Base-by-base conservation (phyloP, 116 monocot species). In the Iris pallida region DNA sequence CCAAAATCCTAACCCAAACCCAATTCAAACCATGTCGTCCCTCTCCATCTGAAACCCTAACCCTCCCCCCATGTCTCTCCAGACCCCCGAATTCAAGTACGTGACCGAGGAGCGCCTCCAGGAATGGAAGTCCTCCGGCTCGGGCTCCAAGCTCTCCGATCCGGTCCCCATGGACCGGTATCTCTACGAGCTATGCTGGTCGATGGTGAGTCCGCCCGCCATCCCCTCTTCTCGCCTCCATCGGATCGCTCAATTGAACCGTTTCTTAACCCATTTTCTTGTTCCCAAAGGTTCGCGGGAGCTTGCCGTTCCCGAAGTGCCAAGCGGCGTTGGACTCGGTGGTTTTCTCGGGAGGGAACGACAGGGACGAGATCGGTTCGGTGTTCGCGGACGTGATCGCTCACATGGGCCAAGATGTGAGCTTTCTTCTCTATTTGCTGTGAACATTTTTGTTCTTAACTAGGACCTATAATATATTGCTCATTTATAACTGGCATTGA, bases 121-220 rank as follows among this genome's bases (percentile, higher is more conserved):
- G 30, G 86, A 96, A 73, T 96, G 95, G 95, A 91, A 87, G 84
- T 70, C 59, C 70, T 65, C 93, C 48, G 72, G 48, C 74, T 54
- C 70, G 64, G 43, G 55, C 47, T 4, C 49, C 49, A 88, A 88
- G 72, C 57, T 91, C 47, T 54, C 76, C 42, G 78, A 79, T 51
- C 82, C 95, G 1, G 85, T 92, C 30, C 85, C 92, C 20, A 71
- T 83, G 75, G 20, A 68, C 45, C 82, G 96, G 11, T 96, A 92
- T 77, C 82, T 96, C 71, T 96, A 87, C 79, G 97, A 97, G 81
- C 83, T 97, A 66, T 97, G 92, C 80, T 97, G 92, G 97, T 80
- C 81, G 8, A 70, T 87, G 89, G 97, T 90, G 47, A 41, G 82
- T 56, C 41, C 55, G 64, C 45, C 19, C 41, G 30, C 10, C 19